Conservation (phyloP, 305 asterid species). For the Salvia sclarea region DNA sequence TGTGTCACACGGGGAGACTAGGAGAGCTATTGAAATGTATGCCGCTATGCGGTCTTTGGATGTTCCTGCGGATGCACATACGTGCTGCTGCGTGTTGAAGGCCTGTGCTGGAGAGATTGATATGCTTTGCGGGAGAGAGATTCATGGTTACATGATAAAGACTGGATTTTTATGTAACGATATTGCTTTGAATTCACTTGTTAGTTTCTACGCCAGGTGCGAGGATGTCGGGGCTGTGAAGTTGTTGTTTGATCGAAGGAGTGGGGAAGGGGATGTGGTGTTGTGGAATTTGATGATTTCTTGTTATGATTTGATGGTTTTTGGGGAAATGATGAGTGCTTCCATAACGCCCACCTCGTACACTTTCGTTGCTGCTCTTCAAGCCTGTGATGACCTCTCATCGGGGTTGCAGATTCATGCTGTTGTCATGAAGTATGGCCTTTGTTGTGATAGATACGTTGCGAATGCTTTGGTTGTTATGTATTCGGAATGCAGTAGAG, state of each 20-base stretch:
- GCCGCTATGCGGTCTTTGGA: slow-evolving; percentile 49
- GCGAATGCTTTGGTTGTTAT: slow-evolving; percentile 70
- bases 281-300: slow-evolving; percentile 84
- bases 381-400: slow-evolving; percentile 55
- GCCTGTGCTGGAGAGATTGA: slow-evolving; percentile 54
- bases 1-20: slow-evolving; percentile 43
- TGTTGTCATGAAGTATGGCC: slow-evolving; percentile 45
- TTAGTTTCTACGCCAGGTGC: slow-evolving; percentile 60
- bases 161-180: slow-evolving; percentile 48
- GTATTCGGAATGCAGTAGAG: slow-evolving; percentile 57
- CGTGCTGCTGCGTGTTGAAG: slow-evolving; percentile 58
- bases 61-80: slow-evolving; percentile 54
- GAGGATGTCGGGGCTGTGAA: slow-evolving; percentile 45
- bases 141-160: slow-evolving; percentile 63
- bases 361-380: slow-evolving; percentile 78
- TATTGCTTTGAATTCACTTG: slow-evolving; percentile 61
- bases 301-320: slow-evolving; percentile 48
- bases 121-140: slow-evolving; percentile 50
- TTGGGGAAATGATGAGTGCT: slow-evolving; percentile 53
- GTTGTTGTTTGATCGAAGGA: slow-evolving; percentile 51
- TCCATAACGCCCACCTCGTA: slow-evolving; percentile 60
- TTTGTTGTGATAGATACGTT: slow-evolving; percentile 48
- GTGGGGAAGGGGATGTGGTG: slow-evolving; percentile 55
- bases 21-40: slow-evolving; percentile 54
- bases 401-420: slow-evolving; percentile 63